Evolutionary conservation across 1,139 yeast genomes (phyloP).

Genomic region (Saccharomyces uvarum): DNA sequence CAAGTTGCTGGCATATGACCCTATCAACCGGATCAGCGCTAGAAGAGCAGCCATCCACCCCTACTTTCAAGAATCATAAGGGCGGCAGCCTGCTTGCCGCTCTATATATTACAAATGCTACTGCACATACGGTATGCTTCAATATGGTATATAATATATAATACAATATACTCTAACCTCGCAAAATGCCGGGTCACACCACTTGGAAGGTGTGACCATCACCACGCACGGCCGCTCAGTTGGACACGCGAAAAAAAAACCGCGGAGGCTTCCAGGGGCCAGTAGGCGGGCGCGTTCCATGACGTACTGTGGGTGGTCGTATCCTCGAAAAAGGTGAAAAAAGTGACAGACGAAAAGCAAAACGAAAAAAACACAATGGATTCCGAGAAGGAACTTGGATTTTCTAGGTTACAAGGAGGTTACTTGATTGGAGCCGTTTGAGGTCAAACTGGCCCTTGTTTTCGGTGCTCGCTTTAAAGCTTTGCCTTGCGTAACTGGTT

Average conservation of each 20-base stretch:
- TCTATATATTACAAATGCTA: not conserved
- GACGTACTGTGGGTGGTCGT: not conserved
- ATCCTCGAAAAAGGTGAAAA: not conserved
- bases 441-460: not conserved
- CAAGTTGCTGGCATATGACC: conserved; percentile 80
- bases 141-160: not conserved
- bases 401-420: not conserved
- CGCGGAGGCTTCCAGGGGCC: not conserved
- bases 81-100: not conserved
- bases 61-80: conserved; percentile 58
- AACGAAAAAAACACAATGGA: not conserved
- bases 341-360: not conserved
- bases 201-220: not conserved
- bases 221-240: not conserved
- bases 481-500: not conserved
- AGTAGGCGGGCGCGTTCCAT: not conserved
- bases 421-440: not conserved
- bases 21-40: conserved; percentile 89
- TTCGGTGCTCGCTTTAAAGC: not conserved
- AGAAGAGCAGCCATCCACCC: conserved; percentile 88
- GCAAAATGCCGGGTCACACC: not conserved
- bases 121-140: not conserved
- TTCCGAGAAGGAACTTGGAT: not conserved
- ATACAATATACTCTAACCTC: not conserved
- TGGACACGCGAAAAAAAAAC: not conserved